Conservation (phyloP, 169 alveolate genomes). For the Plasmodium vivax region DNA sequence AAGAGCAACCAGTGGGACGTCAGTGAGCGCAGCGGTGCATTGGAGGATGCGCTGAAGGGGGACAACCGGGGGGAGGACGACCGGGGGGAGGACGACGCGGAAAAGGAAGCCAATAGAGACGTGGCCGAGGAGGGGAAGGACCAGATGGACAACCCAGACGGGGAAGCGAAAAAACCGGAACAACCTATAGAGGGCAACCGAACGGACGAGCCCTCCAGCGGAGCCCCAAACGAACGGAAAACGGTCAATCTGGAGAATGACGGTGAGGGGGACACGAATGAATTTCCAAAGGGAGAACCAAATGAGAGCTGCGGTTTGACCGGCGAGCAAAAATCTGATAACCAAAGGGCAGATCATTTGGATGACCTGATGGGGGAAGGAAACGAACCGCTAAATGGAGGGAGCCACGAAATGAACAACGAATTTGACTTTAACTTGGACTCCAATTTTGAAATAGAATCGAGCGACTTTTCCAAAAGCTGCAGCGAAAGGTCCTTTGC, state of each 20-base stretch:
- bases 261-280: neutral
- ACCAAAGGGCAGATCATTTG: neutral
- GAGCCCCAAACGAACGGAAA: neutral
- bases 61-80: too few species aligned
- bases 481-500: slow-evolving; percentile 37
- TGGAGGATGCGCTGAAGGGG: neutral
- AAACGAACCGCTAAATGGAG: neutral
- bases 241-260: neutral
- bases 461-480: slow-evolving; percentile 63
- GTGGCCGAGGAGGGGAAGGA: neutral
- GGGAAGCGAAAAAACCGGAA: neutral
- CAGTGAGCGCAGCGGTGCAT: slow-evolving; percentile 16
- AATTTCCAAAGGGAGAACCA: neutral
- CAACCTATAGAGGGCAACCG: neutral
- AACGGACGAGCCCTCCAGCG: neutral
- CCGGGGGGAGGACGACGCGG: neutral
- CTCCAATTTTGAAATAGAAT: slow-evolving; percentile 63
- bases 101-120: slow-evolving; percentile 2
- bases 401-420: neutral
- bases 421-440: slow-evolving; percentile 7
- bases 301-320: neutral
- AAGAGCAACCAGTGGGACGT: slow-evolving; percentile 13
- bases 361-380: neutral
- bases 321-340: neutral
- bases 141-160: neutral